Conservation (phyloP, 352 stramenopile species). For the Plasmopara halstedii region DNA sequence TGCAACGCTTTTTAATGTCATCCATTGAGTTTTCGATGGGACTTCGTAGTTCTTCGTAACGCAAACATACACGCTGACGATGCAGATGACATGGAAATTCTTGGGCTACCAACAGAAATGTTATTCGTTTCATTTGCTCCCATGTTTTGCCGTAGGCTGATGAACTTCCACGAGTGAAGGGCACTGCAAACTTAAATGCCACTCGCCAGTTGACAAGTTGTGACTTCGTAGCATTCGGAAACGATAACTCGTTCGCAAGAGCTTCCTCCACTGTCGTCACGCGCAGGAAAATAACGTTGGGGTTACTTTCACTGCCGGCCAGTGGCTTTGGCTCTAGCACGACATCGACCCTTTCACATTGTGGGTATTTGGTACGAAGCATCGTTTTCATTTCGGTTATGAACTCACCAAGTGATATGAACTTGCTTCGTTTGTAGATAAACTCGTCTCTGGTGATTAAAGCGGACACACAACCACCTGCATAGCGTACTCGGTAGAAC, state of each 20-base stretch:
- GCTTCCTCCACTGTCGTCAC: conserved; percentile 33
- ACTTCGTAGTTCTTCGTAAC: conserved; percentile 42
- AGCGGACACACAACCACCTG: conserved; percentile 42
- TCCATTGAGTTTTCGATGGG: conserved; percentile 74
- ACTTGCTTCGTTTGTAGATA: conserved; percentile 71
- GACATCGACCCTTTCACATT: conserved; percentile 53
- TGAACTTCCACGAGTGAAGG: conserved; percentile 33
- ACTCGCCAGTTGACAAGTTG: conserved; percentile 7
- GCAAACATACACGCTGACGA: conserved; percentile 31
- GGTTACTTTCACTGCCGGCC: conserved; percentile 27
- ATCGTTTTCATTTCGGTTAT: conserved; percentile 51
- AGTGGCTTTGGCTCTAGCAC: conserved; percentile 46
- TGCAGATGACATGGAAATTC: conserved; percentile 46
- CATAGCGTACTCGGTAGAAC: conserved; percentile 53
- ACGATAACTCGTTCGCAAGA: conserved; percentile 5
- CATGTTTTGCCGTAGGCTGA: conserved; percentile 49
- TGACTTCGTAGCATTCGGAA: conserved; percentile 12
- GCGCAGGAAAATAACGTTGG: conserved; percentile 55
- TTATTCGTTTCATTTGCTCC: conserved; percentile 71
- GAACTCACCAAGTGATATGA: conserved; percentile 60
- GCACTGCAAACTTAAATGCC: conserved; percentile 42
- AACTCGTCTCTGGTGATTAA: conserved; percentile 40
- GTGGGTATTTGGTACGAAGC: conserved; percentile 39
- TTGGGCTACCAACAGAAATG: conserved; percentile 29
- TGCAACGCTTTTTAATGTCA: conserved; percentile 61